Conservation (phyloP, 352 stramenopile species). For the Pythium dissotocum region DNA sequence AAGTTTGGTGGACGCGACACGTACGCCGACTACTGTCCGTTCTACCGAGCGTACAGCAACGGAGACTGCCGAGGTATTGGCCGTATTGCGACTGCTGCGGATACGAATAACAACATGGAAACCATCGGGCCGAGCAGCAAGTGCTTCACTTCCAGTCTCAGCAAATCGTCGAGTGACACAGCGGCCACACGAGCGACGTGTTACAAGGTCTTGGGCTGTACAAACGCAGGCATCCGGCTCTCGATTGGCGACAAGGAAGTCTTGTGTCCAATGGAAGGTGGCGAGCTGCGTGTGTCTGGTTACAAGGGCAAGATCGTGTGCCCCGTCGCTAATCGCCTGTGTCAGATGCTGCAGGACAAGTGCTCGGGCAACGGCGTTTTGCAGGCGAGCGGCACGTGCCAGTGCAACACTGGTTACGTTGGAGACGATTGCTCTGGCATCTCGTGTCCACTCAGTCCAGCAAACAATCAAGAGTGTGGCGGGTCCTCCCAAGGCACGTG, state of each 20-base stretch:
- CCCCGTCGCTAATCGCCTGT: constrained; percentile 48
- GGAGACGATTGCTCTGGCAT: constrained; percentile 57
- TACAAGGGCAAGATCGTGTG: constrained; percentile 55
- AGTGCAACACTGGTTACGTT: constrained; percentile 56
- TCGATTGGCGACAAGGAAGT: constrained; percentile 55
- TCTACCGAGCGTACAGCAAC: constrained; percentile 78
- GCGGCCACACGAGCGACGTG: constrained; percentile 44
- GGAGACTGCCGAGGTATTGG: constrained; percentile 71
- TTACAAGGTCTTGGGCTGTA: constrained; percentile 62
- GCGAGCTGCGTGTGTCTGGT: constrained; percentile 49
- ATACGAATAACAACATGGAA: constrained; percentile 57
- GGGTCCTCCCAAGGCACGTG: constrained; percentile 45
- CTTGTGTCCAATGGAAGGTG: constrained; percentile 59
- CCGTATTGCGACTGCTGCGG: constrained; percentile 34
- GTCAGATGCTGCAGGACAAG: constrained; percentile 65
- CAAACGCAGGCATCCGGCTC: constrained; percentile 37
- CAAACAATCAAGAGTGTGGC: constrained; percentile 40
- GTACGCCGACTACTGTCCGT: constrained; percentile 81
- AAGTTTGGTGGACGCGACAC: constrained; percentile 56
- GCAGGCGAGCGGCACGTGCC: constrained; percentile 44
- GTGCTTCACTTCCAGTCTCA: constrained; percentile 75
- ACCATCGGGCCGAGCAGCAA: constrained; percentile 50
- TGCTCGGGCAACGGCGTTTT: constrained; percentile 68
- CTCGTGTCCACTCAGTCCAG: constrained; percentile 36
- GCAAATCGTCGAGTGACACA: constrained; percentile 35